A percentile compares a stretch with the other conserved stretches of the same genome.
Evolutionary conservation across 106 monocot species (phyloP).

Genomic region (Gastrodia elata): DNA sequence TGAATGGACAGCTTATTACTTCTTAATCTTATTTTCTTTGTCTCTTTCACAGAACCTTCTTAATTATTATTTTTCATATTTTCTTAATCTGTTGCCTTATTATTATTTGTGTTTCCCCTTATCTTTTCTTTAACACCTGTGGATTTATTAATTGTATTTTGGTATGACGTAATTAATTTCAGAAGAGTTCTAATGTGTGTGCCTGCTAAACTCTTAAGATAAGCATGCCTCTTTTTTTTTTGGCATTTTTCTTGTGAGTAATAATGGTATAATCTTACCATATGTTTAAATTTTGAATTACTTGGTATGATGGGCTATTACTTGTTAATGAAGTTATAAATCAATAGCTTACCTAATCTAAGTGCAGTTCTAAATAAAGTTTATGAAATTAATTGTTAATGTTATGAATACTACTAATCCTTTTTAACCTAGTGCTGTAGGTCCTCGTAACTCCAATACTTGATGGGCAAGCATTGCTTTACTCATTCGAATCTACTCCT

Average conservation of each 20-base stretch:
- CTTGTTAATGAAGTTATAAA: background rate
- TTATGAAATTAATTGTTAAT: background rate
- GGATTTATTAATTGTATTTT: background rate
- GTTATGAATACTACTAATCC: background rate
- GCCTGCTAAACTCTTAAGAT: background rate
- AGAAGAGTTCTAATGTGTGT: background rate
- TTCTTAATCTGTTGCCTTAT: too few species aligned
- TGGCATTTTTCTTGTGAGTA: background rate
- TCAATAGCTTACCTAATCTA: background rate
- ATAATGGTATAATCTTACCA: background rate
- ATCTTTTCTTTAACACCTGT: too few species aligned
- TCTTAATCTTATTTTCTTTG: too few species aligned
- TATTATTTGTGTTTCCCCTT: too few species aligned
- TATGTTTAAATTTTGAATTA: background rate
- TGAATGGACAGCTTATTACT: too few species aligned
- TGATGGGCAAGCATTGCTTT: conserved; percentile 90
- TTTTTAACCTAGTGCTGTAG: conserved; percentile 26
- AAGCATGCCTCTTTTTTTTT: too few species aligned
- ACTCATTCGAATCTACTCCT: conserved; percentile 88
- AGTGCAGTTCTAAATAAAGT: background rate
- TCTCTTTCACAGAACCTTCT: too few species aligned
- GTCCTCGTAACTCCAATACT: conserved; percentile 71
- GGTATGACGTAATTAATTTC: background rate
- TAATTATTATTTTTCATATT: too few species aligned
- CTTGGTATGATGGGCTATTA: background rate